These are phyloP conservation scores for Zizania palustris DNA, from an alignment of 202 grass and related monocot species.

Conservation along the genomic window DNA sequence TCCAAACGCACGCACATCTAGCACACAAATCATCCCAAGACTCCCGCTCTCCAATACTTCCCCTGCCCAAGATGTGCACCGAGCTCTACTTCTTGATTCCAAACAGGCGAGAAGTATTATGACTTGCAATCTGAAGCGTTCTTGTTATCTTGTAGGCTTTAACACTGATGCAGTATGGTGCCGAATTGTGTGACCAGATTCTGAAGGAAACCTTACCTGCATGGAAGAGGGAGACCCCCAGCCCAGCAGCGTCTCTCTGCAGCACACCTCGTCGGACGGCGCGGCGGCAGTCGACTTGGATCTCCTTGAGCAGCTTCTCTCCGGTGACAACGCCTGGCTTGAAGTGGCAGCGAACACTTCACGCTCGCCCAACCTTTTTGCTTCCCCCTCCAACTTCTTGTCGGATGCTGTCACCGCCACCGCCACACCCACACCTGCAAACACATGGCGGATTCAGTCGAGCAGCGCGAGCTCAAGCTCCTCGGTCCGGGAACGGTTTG, in stretches of 20 bases:
- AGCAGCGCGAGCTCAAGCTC: slow-evolving; percentile 31
- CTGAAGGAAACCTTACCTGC: slow-evolving; percentile 57
- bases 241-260: slow-evolving; percentile 45
- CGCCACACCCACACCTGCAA: slow-evolving; percentile 19
- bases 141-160: slow-evolving; percentile 10
- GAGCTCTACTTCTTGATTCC: slow-evolving; percentile 39
- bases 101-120: slow-evolving; percentile 32
- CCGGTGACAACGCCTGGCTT: slow-evolving; percentile 71
- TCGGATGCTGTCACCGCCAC: slow-evolving; percentile 47
- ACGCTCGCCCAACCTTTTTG: slow-evolving; percentile 48
- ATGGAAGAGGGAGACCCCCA: slow-evolving; percentile 61
- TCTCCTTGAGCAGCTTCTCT: slow-evolving; percentile 81
- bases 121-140: slow-evolving; percentile 25
- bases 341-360: slow-evolving; percentile 50
- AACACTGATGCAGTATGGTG: slow-evolving; percentile 48
- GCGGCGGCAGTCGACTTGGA: slow-evolving; percentile 55
- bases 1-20: slow-evolving; percentile 28
- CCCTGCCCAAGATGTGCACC: slow-evolving; percentile 45
- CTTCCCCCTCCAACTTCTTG: slow-evolving; percentile 49
- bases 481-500: slow-evolving; percentile 58
- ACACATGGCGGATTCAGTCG: slow-evolving; percentile 42
- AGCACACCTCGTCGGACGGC: slow-evolving; percentile 45
- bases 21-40: slow-evolving; percentile 36
- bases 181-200: slow-evolving; percentile 53
- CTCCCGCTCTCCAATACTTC: slow-evolving; percentile 27